Percentiles rank a stretch among this genome's conserved stretches.
These are phyloP conservation scores for Globisporangium echinulatum DNA, from an alignment of 352 stramenopile genomes.

Conservation along the genomic window DNA sequence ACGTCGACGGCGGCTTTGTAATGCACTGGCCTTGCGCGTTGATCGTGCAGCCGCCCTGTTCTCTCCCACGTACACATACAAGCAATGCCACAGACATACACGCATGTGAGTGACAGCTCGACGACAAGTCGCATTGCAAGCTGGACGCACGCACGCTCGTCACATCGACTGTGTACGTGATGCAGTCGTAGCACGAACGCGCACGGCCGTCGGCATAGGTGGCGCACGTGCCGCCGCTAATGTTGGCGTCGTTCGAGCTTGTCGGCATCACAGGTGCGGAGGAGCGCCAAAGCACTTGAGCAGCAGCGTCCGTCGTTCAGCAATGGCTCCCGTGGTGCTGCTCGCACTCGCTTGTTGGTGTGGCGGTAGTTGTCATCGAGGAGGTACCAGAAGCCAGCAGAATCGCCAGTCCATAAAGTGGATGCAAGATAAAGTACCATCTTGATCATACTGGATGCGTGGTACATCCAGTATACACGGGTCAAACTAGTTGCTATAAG, in stretches of 20 bases:
- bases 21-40: background rate
- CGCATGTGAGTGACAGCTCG: background rate
- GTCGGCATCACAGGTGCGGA: background rate
- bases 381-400: too few relatives aligned
- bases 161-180: slow-evolving; percentile 28
- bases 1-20: slow-evolving; percentile 24
- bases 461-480: too few relatives aligned
- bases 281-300: too few relatives aligned
- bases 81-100: background rate
- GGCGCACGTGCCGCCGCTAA: slow-evolving; percentile 44
- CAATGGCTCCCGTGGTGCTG: too few relatives aligned
- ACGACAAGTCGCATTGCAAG: background rate
- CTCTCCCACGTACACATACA: background rate
- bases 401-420: too few relatives aligned
- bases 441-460: too few relatives aligned
- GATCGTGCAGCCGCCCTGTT: background rate
- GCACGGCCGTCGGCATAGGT: slow-evolving; percentile 47
- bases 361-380: too few relatives aligned
- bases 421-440: too few relatives aligned
- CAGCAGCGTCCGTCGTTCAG: too few relatives aligned
- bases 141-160: background rate
- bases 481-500: too few relatives aligned
- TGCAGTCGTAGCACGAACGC: slow-evolving; percentile 64
- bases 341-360: too few relatives aligned
- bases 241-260: background rate